A percentile compares a stretch with the other conserved stretches of the same genome.
These are phyloP conservation scores for Barnettozyma pratensis DNA, from an alignment of 805 yeast genomes.

Conservation along the genomic window DNA sequence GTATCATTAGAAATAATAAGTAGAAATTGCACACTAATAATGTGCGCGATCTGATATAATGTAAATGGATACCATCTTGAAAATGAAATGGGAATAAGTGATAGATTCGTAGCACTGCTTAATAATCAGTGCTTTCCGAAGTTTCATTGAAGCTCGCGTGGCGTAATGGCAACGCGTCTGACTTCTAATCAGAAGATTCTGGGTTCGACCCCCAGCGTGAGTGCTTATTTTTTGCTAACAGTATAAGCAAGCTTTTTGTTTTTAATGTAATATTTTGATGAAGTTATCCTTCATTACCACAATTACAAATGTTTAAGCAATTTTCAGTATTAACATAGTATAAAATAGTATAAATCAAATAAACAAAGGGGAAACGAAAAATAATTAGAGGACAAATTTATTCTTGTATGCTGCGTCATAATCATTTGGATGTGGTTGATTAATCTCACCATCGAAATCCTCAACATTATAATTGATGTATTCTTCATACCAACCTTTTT, in stretches of 20 bases:
- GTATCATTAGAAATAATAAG: no score
- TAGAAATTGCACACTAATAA: no score
- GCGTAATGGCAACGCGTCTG: constrained; percentile 56
- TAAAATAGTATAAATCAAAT: no score
- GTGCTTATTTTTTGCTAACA: constrained; percentile 29
- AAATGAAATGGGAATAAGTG: no score
- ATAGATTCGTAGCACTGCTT: no score
- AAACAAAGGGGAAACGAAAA: no score
- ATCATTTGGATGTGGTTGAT: constrained; percentile 19
- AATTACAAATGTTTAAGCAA: no score
- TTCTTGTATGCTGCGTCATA: constrained; percentile 5
- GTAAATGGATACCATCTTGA: no score
- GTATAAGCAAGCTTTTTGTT: background rate
- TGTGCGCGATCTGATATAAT: no score
- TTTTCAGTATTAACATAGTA: no score
- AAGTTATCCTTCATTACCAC: no score
- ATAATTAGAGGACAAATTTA: background rate
- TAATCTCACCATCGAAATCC: constrained; percentile 14
- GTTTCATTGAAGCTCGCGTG: constrained; percentile 35
- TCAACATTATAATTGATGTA: constrained; percentile 9
- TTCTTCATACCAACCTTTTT: constrained; percentile 45
- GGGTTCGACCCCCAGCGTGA: constrained; percentile 54
- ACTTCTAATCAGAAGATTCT: constrained; percentile 51
- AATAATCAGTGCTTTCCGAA: background rate
- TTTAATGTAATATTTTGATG: no score